A percentile compares a stretch with the other conserved stretches of the same genome.
Evolutionary conservation across 257 asterid genomes (phyloP).

Genomic region (Asclepias syriaca): DNA sequence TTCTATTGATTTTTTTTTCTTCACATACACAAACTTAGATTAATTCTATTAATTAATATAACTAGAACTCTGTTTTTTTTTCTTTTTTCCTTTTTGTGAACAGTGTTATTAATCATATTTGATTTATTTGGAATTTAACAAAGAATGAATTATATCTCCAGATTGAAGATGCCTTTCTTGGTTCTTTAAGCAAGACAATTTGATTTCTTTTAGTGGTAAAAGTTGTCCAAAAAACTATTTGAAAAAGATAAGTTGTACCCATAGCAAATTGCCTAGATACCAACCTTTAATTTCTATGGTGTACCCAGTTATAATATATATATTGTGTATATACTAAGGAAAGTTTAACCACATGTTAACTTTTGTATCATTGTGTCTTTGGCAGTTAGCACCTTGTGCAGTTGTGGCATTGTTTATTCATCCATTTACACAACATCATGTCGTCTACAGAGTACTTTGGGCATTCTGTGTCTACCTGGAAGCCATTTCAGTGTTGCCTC

Average conservation of each 20-base stretch:
- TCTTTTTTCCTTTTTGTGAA: background rate
- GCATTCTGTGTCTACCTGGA: slow-evolving; percentile 79
- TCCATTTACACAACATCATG: slow-evolving; percentile 47
- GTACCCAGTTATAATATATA: background rate
- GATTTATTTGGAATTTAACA: background rate
- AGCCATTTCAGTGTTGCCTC: slow-evolving; percentile 79
- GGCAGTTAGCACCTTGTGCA: slow-evolving; percentile 59
- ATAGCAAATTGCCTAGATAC: background rate
- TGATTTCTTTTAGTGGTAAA: background rate
- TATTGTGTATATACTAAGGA: background rate
- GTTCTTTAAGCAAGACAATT: background rate
- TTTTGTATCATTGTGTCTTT: background rate
- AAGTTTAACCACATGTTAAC: background rate
- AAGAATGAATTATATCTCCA: background rate
- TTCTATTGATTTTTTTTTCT: background rate
- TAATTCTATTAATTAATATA: background rate
- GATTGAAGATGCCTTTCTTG: background rate
- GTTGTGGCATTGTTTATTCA: slow-evolving; percentile 55
- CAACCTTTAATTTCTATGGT: background rate
- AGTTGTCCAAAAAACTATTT: background rate
- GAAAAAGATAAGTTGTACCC: background rate
- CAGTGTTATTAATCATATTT: background rate
- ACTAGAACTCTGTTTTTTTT: background rate
- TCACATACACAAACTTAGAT: background rate
- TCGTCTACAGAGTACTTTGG: slow-evolving; percentile 56